Evolutionary conservation across 1,139 yeast species (phyloP).

Genomic region (Blastobotrys persicus): DNA sequence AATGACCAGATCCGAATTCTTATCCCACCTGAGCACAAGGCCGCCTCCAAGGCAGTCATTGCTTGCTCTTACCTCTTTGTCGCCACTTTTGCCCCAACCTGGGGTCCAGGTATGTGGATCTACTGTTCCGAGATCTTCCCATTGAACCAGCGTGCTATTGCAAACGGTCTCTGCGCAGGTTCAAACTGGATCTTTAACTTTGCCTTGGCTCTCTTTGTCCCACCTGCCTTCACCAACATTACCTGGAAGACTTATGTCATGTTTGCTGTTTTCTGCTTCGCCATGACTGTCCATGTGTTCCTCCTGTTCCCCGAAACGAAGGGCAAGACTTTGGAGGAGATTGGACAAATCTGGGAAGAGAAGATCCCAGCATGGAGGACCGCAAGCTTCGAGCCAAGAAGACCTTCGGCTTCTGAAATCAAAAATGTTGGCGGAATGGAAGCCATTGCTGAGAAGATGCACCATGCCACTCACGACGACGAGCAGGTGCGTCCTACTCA

Average conservation of each 20-base stretch:
- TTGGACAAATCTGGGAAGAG: constrained; percentile 52
- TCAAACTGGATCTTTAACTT: constrained; percentile 82
- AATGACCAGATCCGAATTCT: constrained; percentile 50
- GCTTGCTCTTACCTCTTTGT: constrained; percentile 39
- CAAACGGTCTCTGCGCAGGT: constrained; percentile 58
- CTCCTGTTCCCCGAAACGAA: constrained; percentile 69
- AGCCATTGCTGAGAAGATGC: constrained; percentile 2
- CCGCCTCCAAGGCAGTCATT: constrained; percentile 51
- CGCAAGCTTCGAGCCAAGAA: constrained; percentile 21
- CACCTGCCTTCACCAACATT: constrained; percentile 54
- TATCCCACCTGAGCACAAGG: constrained; percentile 40
- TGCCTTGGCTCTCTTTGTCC: constrained; percentile 67
- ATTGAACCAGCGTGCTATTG: constrained; percentile 53
- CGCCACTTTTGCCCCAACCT: constrained; percentile 51
- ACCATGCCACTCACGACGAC: not conserved
- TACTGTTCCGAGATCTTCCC: constrained; percentile 58
- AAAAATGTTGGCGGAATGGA: constrained; percentile 15
- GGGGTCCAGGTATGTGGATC: constrained; percentile 63
- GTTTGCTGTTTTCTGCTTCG: constrained; percentile 61
- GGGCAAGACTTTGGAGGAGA: constrained; percentile 72
- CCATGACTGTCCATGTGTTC: constrained; percentile 55
- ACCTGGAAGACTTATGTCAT: constrained; percentile 58
- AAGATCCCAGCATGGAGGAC: constrained; percentile 35
- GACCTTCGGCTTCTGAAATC: constrained; percentile 23
- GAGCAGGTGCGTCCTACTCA: not conserved